These are phyloP conservation scores for Tulasnella sp. DNA, from an alignment of 768 basidiomycete genomes.

Conservation along the genomic window DNA sequence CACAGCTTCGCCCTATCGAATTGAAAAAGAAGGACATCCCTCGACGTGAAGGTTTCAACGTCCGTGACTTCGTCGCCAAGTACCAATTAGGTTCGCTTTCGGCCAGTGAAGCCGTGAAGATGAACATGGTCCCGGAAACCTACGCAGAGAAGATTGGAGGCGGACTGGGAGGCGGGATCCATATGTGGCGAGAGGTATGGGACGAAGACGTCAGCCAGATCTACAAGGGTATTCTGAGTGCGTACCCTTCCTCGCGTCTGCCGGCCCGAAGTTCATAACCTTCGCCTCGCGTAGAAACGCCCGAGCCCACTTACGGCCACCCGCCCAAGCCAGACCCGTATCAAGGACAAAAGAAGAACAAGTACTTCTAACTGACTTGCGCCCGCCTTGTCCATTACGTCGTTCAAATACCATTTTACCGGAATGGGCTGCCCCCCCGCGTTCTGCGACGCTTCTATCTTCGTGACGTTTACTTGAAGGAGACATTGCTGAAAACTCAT, in stretches of 20 bases:
- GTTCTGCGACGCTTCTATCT: too few relatives aligned
- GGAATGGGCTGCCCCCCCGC: not conserved
- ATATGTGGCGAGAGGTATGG: constrained; percentile 81
- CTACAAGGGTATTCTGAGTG: constrained; percentile 54
- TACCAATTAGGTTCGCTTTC: constrained; percentile 29
- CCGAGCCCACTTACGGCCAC: constrained; percentile 47
- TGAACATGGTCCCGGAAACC: not conserved
- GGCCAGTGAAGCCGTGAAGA: constrained; percentile 28
- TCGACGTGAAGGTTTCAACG: constrained; percentile 46
- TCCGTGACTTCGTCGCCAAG: constrained; percentile 46
- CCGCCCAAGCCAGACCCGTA: constrained; percentile 45
- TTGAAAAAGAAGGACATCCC: not conserved
- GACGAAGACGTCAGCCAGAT: constrained; percentile 49
- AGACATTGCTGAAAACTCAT: too few relatives aligned
- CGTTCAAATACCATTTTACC: not conserved
- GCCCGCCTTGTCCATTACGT: not conserved
- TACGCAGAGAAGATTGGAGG: constrained; percentile 15
- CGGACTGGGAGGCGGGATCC: constrained; percentile 48
- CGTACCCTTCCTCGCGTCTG: constrained; percentile 26
- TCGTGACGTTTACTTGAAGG: too few relatives aligned
- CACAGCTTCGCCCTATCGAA: constrained; percentile 39
- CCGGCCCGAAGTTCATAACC: too few relatives aligned
- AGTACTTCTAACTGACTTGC: constrained; percentile 26
- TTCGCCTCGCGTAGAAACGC: constrained; percentile 26
- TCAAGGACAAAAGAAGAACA: constrained; percentile 38